These are phyloP conservation scores for Cylindrodendrum hubeiense DNA, from an alignment of 2,329 filamentous ascomycete species.

Conservation along the genomic window DNA sequence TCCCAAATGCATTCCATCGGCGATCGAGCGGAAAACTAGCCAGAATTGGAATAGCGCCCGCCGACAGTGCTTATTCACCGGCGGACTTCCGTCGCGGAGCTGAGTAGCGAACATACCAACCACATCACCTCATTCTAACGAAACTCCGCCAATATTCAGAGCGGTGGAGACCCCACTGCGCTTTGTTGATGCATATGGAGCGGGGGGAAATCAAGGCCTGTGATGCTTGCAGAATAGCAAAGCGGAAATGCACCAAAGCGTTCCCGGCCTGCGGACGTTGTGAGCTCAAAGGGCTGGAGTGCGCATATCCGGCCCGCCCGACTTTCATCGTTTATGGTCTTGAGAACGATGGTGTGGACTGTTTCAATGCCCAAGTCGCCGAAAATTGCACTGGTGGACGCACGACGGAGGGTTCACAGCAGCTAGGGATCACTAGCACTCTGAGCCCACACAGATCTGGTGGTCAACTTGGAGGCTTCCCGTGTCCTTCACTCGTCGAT, in stretches of 20 bases:
- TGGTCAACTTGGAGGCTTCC: not conserved
- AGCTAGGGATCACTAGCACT: not conserved
- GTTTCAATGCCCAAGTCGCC: not conserved
- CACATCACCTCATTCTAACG: not conserved
- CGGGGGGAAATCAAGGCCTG: conserved; percentile 15
- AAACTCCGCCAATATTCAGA: not conserved
- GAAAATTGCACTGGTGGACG: not conserved
- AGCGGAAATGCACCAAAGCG: conserved; percentile 36
- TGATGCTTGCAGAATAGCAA: conserved; percentile 29
- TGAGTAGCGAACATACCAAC: not conserved
- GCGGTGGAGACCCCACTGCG: not conserved
- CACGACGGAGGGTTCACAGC: not conserved
- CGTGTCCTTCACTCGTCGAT: conserved; percentile 16
- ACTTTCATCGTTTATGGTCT: conserved; percentile 30
- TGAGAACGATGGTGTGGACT: not conserved
- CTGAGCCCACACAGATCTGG: not conserved
- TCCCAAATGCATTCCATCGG: no score
- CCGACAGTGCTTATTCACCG: no score
- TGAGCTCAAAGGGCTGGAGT: conserved; percentile 22
- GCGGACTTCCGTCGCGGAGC: not conserved
- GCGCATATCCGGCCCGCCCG: conserved; percentile 32
- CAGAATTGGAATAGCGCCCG: no score
- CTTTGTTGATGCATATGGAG: not conserved
- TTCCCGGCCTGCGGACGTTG: conserved; percentile 27
- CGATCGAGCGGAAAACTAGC: no score